Conservation (phyloP, 306 rosid genomes). For the Myrica gale region DNA sequence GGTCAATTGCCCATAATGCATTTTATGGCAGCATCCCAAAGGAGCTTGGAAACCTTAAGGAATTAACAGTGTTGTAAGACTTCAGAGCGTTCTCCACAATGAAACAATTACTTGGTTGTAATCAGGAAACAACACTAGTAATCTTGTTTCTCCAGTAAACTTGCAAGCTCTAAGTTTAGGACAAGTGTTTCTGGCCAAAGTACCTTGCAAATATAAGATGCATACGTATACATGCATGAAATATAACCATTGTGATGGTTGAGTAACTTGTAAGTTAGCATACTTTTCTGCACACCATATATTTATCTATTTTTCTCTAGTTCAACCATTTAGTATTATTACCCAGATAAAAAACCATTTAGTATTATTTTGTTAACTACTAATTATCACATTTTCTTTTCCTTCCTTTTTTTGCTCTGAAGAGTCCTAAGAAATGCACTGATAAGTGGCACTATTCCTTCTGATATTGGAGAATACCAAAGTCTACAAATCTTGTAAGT, state of each 20-base stretch:
- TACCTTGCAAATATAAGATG: neutral
- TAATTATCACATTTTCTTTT: neutral
- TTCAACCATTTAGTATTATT: neutral
- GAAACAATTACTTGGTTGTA: neutral
- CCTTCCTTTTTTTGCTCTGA: neutral
- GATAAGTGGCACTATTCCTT: conserved; percentile 26
- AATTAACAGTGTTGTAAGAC: conserved; percentile 23
- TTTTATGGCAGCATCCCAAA: conserved; percentile 32
- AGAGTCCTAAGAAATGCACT: conserved; percentile 35
- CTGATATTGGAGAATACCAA: conserved; percentile 24
- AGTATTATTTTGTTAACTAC: neutral
- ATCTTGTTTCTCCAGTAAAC: neutral
- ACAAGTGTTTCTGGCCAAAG: neutral
- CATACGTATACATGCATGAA: neutral
- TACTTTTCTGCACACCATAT: neutral
- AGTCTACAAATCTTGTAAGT: conserved; percentile 21
- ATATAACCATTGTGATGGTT: no score
- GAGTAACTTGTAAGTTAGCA: conserved; percentile 23
- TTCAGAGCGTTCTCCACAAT: neutral
- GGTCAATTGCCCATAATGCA: conserved; percentile 27
- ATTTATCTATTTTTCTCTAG: neutral
- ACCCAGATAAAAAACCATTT: neutral
- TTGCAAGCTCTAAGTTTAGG: neutral
- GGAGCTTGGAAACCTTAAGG: conserved; percentile 40
- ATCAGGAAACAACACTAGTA: neutral